A percentile compares a stretch with the other conserved stretches of the same genome.
Conservation (phyloP, 176 grass and related monocot species). For the Aegilops tauschii region DNA sequence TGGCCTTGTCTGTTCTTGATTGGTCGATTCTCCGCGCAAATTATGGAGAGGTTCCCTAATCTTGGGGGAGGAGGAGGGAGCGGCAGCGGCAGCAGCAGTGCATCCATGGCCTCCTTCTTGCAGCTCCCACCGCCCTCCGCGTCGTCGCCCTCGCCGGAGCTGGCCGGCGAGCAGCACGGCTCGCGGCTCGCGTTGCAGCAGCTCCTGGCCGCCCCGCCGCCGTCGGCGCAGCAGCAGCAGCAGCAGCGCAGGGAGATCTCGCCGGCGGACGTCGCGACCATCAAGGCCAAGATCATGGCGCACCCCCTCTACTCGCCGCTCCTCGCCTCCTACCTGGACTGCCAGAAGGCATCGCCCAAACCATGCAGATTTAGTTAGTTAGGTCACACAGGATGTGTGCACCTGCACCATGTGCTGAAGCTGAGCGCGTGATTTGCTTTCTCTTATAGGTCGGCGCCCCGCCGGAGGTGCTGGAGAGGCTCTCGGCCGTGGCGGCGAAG, state of each 20-base stretch:
- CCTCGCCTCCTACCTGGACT: slow-evolving; percentile 64
- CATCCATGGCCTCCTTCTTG: slow-evolving; percentile 52
- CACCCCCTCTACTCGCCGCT: slow-evolving; percentile 80
- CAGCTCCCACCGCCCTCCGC: slow-evolving; percentile 45
- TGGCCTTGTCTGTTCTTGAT: not conserved
- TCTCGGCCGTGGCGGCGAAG: slow-evolving; percentile 50
- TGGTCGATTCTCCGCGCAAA: not conserved
- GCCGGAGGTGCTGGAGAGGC: slow-evolving; percentile 51
- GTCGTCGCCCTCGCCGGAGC: not conserved
- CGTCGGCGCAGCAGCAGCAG: slow-evolving; percentile 20
- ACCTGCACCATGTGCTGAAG: not conserved
- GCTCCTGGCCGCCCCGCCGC: slow-evolving; percentile 24
- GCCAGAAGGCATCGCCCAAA: slow-evolving; percentile 61
- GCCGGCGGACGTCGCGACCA: slow-evolving; percentile 33
- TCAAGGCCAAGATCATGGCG: slow-evolving; percentile 89
- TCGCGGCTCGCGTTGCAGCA: slow-evolving; percentile 35
- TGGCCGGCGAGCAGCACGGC: slow-evolving; percentile 14
- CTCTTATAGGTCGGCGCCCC: slow-evolving; percentile 51
- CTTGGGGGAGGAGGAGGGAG: slow-evolving; percentile 42
- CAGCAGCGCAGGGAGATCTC: slow-evolving; percentile 38
- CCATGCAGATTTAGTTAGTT: slow-evolving; percentile 17
- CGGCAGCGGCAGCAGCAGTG: slow-evolving; percentile 36
- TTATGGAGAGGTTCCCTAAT: slow-evolving; percentile 38
- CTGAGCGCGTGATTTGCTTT: not conserved
- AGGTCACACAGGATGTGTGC: not conserved